Percentiles rank a stretch among this genome's conserved stretches.
Conservation (phyloP, 495 filamentous ascomycete species). For the Aspergillus sparsus region DNA sequence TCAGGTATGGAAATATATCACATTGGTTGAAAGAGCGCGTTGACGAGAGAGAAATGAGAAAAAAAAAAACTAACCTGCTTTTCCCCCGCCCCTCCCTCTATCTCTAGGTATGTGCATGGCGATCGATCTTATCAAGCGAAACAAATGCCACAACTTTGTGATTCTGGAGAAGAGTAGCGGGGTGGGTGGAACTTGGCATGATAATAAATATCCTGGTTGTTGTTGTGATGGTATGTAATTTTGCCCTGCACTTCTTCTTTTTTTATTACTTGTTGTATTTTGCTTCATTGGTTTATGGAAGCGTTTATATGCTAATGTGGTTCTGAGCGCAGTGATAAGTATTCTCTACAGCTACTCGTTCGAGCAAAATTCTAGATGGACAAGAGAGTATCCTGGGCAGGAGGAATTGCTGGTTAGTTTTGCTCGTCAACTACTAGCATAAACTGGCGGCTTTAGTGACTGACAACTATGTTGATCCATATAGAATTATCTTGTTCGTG, state of each 20-base stretch:
- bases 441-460: not conserved
- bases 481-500: constrained; percentile 56
- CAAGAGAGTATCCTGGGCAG: constrained; percentile 63
- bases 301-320: constrained; percentile 3
- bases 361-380: constrained; percentile 65
- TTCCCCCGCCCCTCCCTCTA: too few relatives aligned
- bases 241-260: not conserved
- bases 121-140: constrained; percentile 56
- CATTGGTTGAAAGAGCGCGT: not conserved
- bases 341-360: constrained; percentile 65
- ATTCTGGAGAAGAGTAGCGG: constrained; percentile 56
- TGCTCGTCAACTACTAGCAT: too few relatives aligned
- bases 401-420: constrained; percentile 56
- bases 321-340: constrained; percentile 40
- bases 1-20: not conserved
- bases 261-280: not conserved
- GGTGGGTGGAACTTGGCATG: constrained; percentile 58
- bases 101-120: constrained; percentile 54
- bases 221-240: constrained; percentile 50
- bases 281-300: too few relatives aligned
- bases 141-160: constrained; percentile 55
- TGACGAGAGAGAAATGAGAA: not conserved
- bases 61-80: not conserved
- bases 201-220: constrained; percentile 56
- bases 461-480: not conserved